Percentiles rank a stretch among this genome's conserved stretches.
These are phyloP conservation scores for Lolium multiflorum DNA, from an alignment of 176 grass and related monocot genomes.

Conservation along the genomic window DNA sequence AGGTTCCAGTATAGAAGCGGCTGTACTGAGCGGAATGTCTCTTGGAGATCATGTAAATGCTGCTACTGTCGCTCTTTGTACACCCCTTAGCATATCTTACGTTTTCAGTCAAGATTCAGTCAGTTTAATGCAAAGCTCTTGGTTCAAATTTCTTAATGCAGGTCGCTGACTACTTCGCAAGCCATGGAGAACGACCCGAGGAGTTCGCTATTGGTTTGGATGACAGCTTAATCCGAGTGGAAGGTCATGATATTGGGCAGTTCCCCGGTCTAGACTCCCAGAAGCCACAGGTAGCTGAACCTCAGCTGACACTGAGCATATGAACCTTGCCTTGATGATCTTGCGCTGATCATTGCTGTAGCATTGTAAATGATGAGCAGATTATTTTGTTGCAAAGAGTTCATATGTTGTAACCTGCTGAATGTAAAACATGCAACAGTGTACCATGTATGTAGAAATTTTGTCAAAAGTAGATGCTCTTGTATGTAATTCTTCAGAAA, in stretches of 20 bases:
- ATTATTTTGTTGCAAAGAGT: neutral
- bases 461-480: neutral
- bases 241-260: conserved; percentile 88
- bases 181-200: conserved; percentile 40
- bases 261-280: conserved; percentile 64
- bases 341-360: conserved; percentile 33
- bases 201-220: conserved; percentile 76
- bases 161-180: conserved; percentile 77
- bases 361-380: conserved; percentile 51
- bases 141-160: conserved; percentile 40
- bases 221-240: conserved; percentile 55
- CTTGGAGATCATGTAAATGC: conserved; percentile 80
- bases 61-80: neutral
- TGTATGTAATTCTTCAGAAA: too few relatives aligned
- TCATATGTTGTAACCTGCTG: neutral
- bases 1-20: conserved; percentile 85
- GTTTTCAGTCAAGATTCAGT: neutral
- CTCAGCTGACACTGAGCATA: conserved; percentile 40
- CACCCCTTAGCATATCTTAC: neutral
- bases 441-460: conserved; percentile 22
- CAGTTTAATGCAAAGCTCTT: neutral
- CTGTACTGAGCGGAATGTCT: conserved; percentile 78
- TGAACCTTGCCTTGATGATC: conserved; percentile 18
- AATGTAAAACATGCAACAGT: conserved; percentile 29
- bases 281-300: conserved; percentile 52